Evolutionary conservation across 352 stramenopile species (phyloP), one percentile per base, ranked within the genome.

Genomic region (Pythium chondricola): DNA sequence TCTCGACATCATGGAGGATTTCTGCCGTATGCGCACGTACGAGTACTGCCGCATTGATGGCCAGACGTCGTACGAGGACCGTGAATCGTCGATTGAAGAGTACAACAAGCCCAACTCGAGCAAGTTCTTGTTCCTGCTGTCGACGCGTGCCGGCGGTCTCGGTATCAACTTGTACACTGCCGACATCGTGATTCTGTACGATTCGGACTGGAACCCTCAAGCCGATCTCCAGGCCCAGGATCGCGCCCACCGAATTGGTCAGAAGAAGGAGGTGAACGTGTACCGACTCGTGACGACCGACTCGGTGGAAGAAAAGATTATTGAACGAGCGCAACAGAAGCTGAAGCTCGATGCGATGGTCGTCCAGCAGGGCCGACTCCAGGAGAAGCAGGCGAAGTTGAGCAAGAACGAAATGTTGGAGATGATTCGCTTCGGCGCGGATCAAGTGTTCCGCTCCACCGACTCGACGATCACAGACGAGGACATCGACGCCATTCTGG

Each of bases 121-220:
- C 24, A 98, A 98, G 71, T 99, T 99, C 60, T 61, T 99, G 26
- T 99, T 99, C 53, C 61, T 99, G 29, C 79, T 99, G 40, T 98
- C 88, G n/a, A 99, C 97, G 16, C 82, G 95, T 20, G 94, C 92
- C 17, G 97, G 96, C 53, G 96, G 96, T 42, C 76, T 99, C n/a
- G 96, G 96, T 50, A 99, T 99, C 63, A 99, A 99, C 65, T 71
- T 99, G 53, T 95, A 98, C 63, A 99, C 96, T 14, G 97, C 97
- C 16, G 97, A 99, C 68, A 88, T 98, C 47, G 97, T 99, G 8
- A 98, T 99, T 67, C 62, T 99, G 17, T 98, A 97, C 61, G 96
- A 98, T 65, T 96, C 76, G 36, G 96, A 99, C 60, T 99, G 96
- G 96, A 99, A 99, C 66, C 96, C 96, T 6, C 95, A 99, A 71